A percentile compares a stretch with the other conserved stretches of the same genome.
These are phyloP conservation scores for Eragrostis curvula DNA, from an alignment of 176 grass and related monocot species.

Conservation along the genomic window DNA sequence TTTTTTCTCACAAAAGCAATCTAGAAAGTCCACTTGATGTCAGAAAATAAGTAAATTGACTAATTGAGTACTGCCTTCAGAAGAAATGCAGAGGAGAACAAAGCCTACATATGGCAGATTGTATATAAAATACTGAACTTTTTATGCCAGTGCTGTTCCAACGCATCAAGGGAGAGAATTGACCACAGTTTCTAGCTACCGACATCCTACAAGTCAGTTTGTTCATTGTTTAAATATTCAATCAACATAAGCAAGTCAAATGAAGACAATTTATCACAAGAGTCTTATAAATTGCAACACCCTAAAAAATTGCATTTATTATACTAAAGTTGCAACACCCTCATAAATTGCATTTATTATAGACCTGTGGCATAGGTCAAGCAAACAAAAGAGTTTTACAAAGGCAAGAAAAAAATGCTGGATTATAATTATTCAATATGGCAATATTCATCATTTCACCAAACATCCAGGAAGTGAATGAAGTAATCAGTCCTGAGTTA, in stretches of 20 bases:
- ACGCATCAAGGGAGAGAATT: not conserved
- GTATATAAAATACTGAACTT: not conserved
- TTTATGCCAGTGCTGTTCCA: not conserved
- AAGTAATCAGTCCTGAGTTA: no score
- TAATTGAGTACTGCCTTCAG: not conserved
- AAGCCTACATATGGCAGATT: not conserved
- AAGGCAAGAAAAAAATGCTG: not conserved
- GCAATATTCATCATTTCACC: not conserved
- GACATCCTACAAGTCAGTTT: no score
- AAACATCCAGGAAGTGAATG: no score
- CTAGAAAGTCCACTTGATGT: not conserved
- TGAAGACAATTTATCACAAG: not conserved
- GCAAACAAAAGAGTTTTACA: not conserved
- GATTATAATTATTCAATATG: not conserved
- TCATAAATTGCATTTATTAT: not conserved
- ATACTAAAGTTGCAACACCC: no score
- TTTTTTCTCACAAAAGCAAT: not conserved
- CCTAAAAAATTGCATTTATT: no score
- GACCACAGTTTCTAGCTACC: not conserved
- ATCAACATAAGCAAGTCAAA: slow-evolving; percentile 53
- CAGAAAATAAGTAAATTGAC: not conserved
- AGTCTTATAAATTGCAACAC: no score
- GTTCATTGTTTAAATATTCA: slow-evolving; percentile 48
- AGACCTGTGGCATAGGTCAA: not conserved
- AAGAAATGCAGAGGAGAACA: not conserved